phyloP scores from a whole-genome alignment of 495 filamentous ascomycete genomes.

The Chaetomidium leptoderma region DNA sequence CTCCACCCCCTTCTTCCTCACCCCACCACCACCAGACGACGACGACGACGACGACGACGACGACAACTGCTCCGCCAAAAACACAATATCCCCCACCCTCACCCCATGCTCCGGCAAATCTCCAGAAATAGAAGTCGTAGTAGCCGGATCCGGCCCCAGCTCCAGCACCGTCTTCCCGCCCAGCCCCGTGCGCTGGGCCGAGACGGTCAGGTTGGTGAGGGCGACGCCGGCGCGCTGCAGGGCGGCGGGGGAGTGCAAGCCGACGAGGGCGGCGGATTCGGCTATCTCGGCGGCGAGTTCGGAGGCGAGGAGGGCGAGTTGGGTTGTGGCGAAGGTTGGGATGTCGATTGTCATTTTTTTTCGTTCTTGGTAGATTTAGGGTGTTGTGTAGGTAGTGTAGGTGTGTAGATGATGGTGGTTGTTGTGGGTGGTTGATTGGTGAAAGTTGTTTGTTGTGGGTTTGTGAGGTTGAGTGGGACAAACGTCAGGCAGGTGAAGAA shows the following conservation, averaged over 20 bases:
- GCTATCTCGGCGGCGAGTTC: constrained; percentile 78
- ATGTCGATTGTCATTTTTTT: constrained; percentile 50
- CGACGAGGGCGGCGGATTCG: constrained; percentile 66
- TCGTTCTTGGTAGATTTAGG: neutral
- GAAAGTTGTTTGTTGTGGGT: neutral
- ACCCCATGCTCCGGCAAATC: constrained; percentile 78
- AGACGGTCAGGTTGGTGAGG: constrained; percentile 69
- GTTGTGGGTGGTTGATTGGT: neutral
- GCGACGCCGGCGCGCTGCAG: constrained; percentile 86
- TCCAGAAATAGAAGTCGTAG: constrained; percentile 32
- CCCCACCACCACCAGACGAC: constrained; percentile 48
- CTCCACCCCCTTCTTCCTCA: constrained; percentile 64
- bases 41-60: too few relatives aligned
- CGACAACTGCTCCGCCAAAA: constrained; percentile 70
- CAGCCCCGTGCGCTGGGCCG: constrained; percentile 82
- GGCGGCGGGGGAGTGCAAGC: constrained; percentile 62
- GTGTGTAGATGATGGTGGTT: neutral
- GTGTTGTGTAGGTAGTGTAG: neutral
- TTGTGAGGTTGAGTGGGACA: neutral
- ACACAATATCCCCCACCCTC: constrained; percentile 80
- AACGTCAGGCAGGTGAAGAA: neutral
- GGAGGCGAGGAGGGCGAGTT: constrained; percentile 68
- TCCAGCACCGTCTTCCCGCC: constrained; percentile 85
- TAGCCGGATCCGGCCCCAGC: constrained; percentile 68
- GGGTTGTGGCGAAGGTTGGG: constrained; percentile 68